Evolutionary conservation across 164 flowering plant species (phyloP), one percentile per base, ranked within the genome.

Genomic region (Magnolia kwangsiensis): DNA sequence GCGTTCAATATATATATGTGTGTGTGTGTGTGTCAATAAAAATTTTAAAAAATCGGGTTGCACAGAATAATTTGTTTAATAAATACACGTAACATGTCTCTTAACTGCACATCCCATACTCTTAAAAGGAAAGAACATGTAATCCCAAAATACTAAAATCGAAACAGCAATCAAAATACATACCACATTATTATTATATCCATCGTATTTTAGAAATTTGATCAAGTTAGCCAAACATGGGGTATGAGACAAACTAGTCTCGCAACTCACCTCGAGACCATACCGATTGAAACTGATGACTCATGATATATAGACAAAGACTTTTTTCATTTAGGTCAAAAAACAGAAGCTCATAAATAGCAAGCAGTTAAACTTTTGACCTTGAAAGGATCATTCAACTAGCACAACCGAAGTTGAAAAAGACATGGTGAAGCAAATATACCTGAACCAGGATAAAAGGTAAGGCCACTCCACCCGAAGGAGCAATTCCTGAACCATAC

Each of bases 391-490:
- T 67, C 49, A 67, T 8, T 67, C 7, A 11, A 67, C 70, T 23
- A 67, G 20, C 45, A 37, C 45, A 37, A 37, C 45, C 45, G 7
- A 37, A 37, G 45, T 37, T 0, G 45, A 37, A 37, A 63, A 71
- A 23, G 37, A 71, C 65, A 77, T 8, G 51, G 16, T 3, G 67
- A 59, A 65, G 76, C 59, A 20, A 45, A 11, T 65, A 27, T 85
- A 96, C 99, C 97, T 94, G 98, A 75, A 96, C 94, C 79, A 96
- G 84, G 73, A 96, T 94, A 82, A 96, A 96, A 27, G 99, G 99
- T 77, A 96, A 87, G 51, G 97, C 88, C 78, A 96, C 97, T 27
- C 97, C 99, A 29, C 96, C 94, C 69, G 81, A 85, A 19, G 97
- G 97, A 80, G 90, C 85, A 88, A 90, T 86, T 78, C 90, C 97